Base-by-base conservation (phyloP, 495 filamentous ascomycete species). In the Penicillium silybi region DNA sequence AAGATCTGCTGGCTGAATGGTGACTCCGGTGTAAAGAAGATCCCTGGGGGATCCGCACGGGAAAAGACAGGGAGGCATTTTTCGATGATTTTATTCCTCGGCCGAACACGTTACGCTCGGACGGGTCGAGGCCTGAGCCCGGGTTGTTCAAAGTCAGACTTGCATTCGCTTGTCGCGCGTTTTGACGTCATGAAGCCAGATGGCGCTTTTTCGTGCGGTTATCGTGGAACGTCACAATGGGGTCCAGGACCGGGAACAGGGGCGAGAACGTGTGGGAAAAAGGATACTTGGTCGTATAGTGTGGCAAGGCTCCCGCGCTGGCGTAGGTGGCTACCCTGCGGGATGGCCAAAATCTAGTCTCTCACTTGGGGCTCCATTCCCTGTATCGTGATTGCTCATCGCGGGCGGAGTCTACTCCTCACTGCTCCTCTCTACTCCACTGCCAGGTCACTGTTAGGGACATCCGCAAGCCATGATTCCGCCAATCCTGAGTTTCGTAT, bases 91-190 rank as follows among this genome's bases (percentile, higher is more conserved):
- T 38, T 40, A 19, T 50, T 27, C 26, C 18, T 47, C 51, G 46
- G 56, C 47, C 32, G 47, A 10, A 10, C 3, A 26, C 35, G 4
- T 18, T n/a, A 6, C 26, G 32, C 45, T 43, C 20, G 34, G 53
- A 25, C 32, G 25, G 6, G 16, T 39, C 45, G 48, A 53, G 62
- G 59, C 62, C 62, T 59, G 62, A 65, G 59, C 59, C 56, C 42
- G 29, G 25, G 34, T 51, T 44, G 22, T 41, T 35, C 4, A 4
- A 46, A 47, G 42, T 46, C 25, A 41, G 45, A 47, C 45, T 37
- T 17, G 34, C 40, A 18, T 45, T 22, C 51, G 51, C 44, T 25
- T 23, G 41, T 43, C 54, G 43, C 44, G 25, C 44, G 44, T 23
- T 39, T 52, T 57, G 54, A 57, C 54, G 54, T 57, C 54, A 57